Base-by-base conservation (phyloP, 768 basidiomycete species). In the Guyanaporus albipodus region DNA sequence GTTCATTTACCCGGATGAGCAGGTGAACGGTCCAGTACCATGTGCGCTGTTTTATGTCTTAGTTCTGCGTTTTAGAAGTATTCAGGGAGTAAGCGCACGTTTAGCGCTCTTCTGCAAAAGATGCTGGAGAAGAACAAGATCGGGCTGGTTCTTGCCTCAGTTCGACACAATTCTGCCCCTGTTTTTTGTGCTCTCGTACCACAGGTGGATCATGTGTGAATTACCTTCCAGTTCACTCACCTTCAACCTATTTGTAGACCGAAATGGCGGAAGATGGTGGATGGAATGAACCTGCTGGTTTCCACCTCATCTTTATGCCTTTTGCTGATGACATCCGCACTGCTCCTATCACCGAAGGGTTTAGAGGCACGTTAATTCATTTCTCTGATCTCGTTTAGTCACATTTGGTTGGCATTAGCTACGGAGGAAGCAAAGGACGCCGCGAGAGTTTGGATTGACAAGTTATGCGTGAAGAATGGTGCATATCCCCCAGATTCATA, bases 311-410 rank as follows among this genome's bases (percentile, higher is more conserved):
- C 48, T 86, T 87, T 14, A 64, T 97, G n/a, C 94, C 95, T 1
- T 99, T 88, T 62, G 87, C 89, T 4, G 96, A 99, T 61, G 96
- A 99, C 57, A 86, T 98, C 39, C 82, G 96, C 38, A 73, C 75
- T 17, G 87, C 87, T 6, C 83, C 87, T 2, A 67, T 92, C 10
- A 78, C 83, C 17, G 73, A 79, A 44, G 83, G 74, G 7, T 71
- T 75, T 54, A 74, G 76, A 73, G 85, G 91, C 82, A 67, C 23
- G 66, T 44, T 36, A 2, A 4, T 24, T 28, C n/a, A 18, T 27
- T 38, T 6, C 29, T 14, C 26, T 9, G 1, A 7, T 21, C 9
- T 19, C 4, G 6, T 27, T 43, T 31, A 19, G 29, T 49, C 21
- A 45, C n/a, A 19, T 47, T 51, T 51, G 15, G 26, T 22, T 36